phyloP scores from a whole-genome alignment of 306 rosid species.

The barrel medic (Medicago truncatula) region MtrunA17r5.0-ANR NC_053047.1:25964501-25965000 shows the following conservation, averaged over 20 bases:
- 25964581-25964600: too few relatives aligned
- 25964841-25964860: conserved; percentile 79
- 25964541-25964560: too few relatives aligned
- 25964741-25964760: conserved; percentile 83
- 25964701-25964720: conserved; percentile 81
- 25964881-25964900: conserved; percentile 68
- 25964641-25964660: too few relatives aligned
- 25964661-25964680: conserved; percentile 73
- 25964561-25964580: too few relatives aligned
- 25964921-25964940: conserved; percentile 62
- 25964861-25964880: conserved; percentile 78
- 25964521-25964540: too few relatives aligned
- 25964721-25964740: conserved; percentile 71
- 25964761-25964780: conserved; percentile 91
- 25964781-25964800: conserved; percentile 78
- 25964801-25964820: conserved; percentile 80
- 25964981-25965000: too few relatives aligned
- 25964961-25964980: too few relatives aligned
- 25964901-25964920: conserved; percentile 67
- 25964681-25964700: conserved; percentile 63
- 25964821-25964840: conserved; percentile 68
- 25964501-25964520: too few relatives aligned
- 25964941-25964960: not conserved
- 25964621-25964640: too few relatives aligned
- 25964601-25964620: too few relatives aligned